Evolutionary conservation across 257 asterid species (phyloP), one percentile per base, ranked within the genome.

Genomic region (Linaria vulgaris): DNA sequence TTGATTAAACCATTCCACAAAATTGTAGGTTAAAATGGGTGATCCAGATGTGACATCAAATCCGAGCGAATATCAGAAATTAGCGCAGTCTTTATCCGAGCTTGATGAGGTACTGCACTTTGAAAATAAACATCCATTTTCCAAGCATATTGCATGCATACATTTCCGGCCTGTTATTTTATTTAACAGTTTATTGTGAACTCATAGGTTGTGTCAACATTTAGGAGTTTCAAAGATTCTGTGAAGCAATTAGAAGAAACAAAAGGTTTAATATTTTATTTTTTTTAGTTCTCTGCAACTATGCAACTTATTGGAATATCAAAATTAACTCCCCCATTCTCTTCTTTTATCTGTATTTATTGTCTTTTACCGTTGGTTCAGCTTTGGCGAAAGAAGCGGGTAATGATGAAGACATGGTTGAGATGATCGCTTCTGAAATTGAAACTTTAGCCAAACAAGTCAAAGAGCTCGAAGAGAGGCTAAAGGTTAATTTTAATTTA

Each of bases 21-120:
- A 74, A 54, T 59, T 61, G 57, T 72, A 94, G 99, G 90, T 78
- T 65, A 94, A 75, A 76, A 74, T 94, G 75, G 99, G 82, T 66
- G 99, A 94, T 82, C 99, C 99, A 52, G 99, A 87, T 65, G 85
- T 94, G 23, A 85, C 73, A 66, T 82, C 97, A 55, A 94, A 90
- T 72, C 99, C 95, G 34, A 84, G 82, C 34, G 99, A 94, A 71
- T 94, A 94, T 78, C 94, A 84, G 85, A 90, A 85, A 65, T 61
- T 90, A 73, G 99, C 99, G 16, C 90, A 82, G 78, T 94, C 99
- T 34, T 48, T 94, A 77, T 69, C 99, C 39, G 99, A 94, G 85
- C 96, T 94, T 71, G 94, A 90, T 59, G 97, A 90, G 94, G 99
- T 94, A 72, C 49, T 66, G 63, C 66, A 47, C 59, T 38, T 61